Base-by-base conservation (phyloP, 768 basidiomycete genomes). In the Pisolithus marmoratus region DNA sequence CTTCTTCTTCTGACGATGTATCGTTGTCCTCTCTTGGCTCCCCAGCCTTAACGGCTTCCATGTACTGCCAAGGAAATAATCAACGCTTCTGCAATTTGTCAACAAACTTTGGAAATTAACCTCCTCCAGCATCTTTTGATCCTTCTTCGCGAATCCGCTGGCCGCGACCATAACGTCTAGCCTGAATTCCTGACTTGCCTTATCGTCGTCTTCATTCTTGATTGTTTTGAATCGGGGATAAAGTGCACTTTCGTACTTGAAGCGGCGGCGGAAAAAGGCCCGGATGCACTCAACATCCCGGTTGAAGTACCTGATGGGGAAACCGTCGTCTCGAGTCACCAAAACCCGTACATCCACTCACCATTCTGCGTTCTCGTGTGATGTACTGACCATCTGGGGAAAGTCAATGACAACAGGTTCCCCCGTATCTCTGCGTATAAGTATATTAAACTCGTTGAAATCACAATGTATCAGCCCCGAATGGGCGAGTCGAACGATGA, bases 381-480 rank as follows among this genome's bases (percentile, higher is more conserved):
- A 89, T 24, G 90, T 94, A 75, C 89, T 92, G 69, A 98, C 92
- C 95, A 98, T 97, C 73, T 99, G 96, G 8, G 96, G 96, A 67
- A 99, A 99, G 73, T 99, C 96, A 60, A 99, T 99, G 40, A 99
- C 83, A 48, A 97, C 71, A 7, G 94, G 90, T 60, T 91, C 84
- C 11, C 80, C 80, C 42, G 70, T 74, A 49, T 85, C 84, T 43
- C 89, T 81, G 36, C 81, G 80, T 60, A 99, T 93, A 55, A 99
- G 83, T 58, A 99, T 94, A 68, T 99, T 98, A 75, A 98, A 99
- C 65, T 99, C 96, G 71, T 99, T 99, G 72, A 90, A 99, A 61
- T 99, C 96, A 38, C 96, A 94, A 62, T 99, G 96, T 48, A 99
- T 98, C n/a, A 99, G 79, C 5, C 96, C 96, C 15, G 88, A 83